Conservation (phyloP, 176 grass and related monocot species). For the Canna indica region DNA sequence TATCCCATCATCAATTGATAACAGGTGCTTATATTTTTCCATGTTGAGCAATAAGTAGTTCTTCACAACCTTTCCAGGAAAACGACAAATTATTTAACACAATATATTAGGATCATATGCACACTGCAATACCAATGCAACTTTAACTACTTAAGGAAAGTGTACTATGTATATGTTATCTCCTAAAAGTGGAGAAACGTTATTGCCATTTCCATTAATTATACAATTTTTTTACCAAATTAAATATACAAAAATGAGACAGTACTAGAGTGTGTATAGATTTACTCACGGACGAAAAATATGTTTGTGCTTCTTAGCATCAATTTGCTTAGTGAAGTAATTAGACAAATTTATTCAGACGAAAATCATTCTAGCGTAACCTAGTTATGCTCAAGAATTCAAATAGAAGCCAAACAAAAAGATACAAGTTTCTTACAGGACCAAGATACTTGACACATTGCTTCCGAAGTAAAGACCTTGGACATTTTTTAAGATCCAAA, state of each 20-base stretch:
- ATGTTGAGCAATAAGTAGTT: neutral
- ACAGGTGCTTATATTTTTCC: neutral
- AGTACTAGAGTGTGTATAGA: neutral
- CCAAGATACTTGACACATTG: conserved; percentile 91
- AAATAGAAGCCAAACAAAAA: neutral
- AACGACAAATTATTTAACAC: neutral
- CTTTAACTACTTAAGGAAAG: neutral
- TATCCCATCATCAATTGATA: neutral
- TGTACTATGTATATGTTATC: neutral
- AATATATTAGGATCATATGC: neutral
- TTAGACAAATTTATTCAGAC: neutral
- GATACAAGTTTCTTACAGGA: conserved; percentile 48
- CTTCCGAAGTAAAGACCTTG: conserved; percentile 50
- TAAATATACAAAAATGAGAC: neutral
- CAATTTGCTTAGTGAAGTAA: neutral
- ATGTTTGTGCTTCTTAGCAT: neutral
- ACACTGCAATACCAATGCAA: neutral
- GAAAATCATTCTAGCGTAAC: neutral
- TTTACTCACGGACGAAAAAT: neutral
- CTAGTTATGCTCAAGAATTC: neutral
- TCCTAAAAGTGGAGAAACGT: neutral
- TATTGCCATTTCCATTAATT: neutral
- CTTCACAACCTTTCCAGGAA: neutral
- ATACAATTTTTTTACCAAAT: neutral
- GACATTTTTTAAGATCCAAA: conserved; percentile 60